phyloP scores from a whole-genome alignment of 179 eudicot species.

The Amaranthus tricolor region DNA sequence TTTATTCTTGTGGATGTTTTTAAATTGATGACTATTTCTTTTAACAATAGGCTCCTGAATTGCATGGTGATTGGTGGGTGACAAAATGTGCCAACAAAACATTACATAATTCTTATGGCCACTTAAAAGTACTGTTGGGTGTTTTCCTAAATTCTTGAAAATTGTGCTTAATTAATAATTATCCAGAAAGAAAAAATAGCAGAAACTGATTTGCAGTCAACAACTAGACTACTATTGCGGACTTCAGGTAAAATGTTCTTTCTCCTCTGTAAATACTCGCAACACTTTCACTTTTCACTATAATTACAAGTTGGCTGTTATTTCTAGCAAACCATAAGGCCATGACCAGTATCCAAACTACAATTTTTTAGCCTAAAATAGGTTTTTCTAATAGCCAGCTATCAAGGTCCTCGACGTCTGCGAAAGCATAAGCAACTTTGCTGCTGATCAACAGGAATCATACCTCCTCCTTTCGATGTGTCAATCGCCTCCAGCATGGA shows the following conservation, averaged over 20 bases:
- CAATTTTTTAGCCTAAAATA: neutral
- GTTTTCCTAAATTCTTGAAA: too few species aligned
- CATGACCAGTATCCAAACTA: slow-evolving; percentile 14
- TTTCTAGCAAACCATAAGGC: slow-evolving; percentile 12
- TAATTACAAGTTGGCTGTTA: slow-evolving; percentile 33
- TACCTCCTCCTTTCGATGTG: slow-evolving; percentile 95
- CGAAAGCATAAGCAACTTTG: slow-evolving; percentile 85
- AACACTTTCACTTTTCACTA: slow-evolving; percentile 21
- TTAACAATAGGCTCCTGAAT: too few species aligned
- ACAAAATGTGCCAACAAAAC: too few species aligned
- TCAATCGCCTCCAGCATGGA: slow-evolving; percentile 85
- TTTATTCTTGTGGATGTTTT: too few species aligned
- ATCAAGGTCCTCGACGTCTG: slow-evolving; percentile 71
- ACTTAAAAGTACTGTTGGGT: too few species aligned
- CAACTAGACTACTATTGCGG: slow-evolving; percentile 17
- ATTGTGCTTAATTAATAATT: neutral
- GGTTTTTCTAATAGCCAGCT: slow-evolving; percentile 12
- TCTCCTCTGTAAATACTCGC: slow-evolving; percentile 16
- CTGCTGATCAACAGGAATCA: slow-evolving; percentile 88
- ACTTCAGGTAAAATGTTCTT: slow-evolving; percentile 23
- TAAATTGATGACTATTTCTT: too few species aligned
- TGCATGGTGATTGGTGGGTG: too few species aligned
- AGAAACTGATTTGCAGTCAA: slow-evolving; percentile 27
- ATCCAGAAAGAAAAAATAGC: slow-evolving; percentile 8
- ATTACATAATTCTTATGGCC: too few species aligned